Conservation (phyloP, 192 early-diverging fungal species). For the Dimargaris verticillata region DNA sequence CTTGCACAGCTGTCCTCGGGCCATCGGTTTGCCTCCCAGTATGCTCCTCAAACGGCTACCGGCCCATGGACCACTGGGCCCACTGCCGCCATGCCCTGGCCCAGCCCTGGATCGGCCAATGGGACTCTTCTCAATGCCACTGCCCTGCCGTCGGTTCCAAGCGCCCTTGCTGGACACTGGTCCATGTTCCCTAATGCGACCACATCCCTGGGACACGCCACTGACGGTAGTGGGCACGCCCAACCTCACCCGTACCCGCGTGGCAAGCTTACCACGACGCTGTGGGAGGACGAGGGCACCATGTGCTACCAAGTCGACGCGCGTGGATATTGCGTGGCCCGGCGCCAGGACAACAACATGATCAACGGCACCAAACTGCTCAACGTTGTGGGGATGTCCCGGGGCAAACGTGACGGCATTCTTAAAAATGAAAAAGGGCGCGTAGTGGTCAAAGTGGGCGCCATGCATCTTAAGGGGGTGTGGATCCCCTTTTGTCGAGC, state of each 20-base stretch:
- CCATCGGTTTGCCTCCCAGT: neutral
- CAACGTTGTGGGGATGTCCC: conserved; percentile 75
- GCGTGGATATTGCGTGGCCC: conserved; percentile 60
- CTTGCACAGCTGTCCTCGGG: neutral
- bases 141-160: neutral
- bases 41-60: neutral
- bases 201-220: neutral
- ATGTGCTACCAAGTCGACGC: conserved; percentile 68
- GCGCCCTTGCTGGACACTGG: neutral
- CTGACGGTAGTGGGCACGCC: neutral
- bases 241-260: neutral
- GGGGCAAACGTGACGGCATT: conserved; percentile 71
- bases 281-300: conserved; percentile 74
- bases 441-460: conserved; percentile 69
- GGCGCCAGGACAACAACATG: conserved; percentile 69
- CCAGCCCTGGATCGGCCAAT: neutral
- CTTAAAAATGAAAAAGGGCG: conserved; percentile 76
- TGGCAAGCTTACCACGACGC: conserved; percentile 27
- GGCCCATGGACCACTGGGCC: neutral
- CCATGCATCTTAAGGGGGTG: conserved; percentile 77
- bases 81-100: neutral
- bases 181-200: neutral
- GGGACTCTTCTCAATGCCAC: neutral
- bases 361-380: conserved; percentile 76
- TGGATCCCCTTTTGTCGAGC: conserved; percentile 62